phyloP scores from a whole-genome alignment of 495 filamentous ascomycete genomes.

The Tuber borchii region DNA sequence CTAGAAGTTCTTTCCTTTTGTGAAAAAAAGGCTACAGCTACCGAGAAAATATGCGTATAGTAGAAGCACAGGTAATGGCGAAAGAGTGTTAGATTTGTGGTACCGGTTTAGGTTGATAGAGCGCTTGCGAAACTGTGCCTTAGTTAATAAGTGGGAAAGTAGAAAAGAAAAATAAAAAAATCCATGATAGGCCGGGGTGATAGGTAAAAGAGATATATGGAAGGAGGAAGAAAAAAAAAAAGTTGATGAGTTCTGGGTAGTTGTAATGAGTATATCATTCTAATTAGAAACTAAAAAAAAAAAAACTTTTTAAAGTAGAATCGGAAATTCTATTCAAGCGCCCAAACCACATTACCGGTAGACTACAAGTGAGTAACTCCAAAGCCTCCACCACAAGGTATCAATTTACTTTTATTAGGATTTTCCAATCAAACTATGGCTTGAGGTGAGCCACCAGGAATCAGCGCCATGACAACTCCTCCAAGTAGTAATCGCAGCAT shows the following conservation, averaged over 20 bases:
- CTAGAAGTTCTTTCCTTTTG: no score
- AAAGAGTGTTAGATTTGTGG: no score
- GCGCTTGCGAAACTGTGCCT: background rate
- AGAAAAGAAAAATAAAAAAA: background rate
- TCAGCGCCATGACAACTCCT: background rate
- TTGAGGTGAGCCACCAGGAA: background rate
- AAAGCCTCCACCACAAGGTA: background rate
- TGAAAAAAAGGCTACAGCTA: no score
- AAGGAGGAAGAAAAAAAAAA: background rate
- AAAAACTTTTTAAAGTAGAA: background rate
- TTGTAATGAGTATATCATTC: background rate
- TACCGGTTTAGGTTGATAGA: no score
- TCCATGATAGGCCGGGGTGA: background rate
- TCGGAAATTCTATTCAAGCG: background rate
- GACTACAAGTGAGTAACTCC: background rate
- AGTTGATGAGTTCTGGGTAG: background rate
- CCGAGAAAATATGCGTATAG: no score
- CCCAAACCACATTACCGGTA: background rate
- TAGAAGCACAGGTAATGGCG: no score
- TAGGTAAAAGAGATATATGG: background rate
- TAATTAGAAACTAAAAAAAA: background rate
- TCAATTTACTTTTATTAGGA: background rate
- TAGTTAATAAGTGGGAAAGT: background rate
- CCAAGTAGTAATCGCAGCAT: background rate
- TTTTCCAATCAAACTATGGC: background rate